phyloP scores from a whole-genome alignment of 345 rosid genomes.

The Camelina sativa region DNA sequence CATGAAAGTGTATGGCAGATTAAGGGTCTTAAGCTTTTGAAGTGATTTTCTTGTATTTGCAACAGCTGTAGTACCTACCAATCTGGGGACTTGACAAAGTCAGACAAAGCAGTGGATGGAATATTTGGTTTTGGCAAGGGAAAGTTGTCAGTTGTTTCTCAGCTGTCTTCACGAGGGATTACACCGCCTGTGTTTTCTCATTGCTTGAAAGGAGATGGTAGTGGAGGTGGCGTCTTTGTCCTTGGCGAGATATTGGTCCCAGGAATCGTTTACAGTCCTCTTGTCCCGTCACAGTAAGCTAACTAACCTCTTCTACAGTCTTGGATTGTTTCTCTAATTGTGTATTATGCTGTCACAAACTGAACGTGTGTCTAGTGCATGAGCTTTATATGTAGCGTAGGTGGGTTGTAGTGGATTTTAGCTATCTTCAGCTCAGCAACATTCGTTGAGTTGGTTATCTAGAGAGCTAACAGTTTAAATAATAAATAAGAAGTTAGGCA shows the following conservation, averaged over 20 bases:
- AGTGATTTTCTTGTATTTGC: background rate
- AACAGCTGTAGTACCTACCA: conserved; percentile 93
- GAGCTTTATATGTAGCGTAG: conserved; percentile 5
- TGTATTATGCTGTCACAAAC: conserved; percentile 12
- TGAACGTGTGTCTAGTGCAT: conserved; percentile 1
- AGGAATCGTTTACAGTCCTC: conserved; percentile 87
- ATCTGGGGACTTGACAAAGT: conserved; percentile 80
- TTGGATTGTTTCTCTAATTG: conserved; percentile 15
- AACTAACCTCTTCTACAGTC: conserved; percentile 5
- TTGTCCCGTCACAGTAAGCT: conserved; percentile 82
- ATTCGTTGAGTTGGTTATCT: background rate
- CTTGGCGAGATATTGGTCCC: conserved; percentile 98
- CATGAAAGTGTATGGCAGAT: background rate
- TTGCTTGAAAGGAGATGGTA: conserved; percentile 90
- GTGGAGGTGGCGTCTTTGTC: conserved; percentile 94
- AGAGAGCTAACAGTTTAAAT: background rate
- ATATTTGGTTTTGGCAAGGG: conserved; percentile 98
- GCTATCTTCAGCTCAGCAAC: background rate
- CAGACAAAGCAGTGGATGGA: conserved; percentile 97
- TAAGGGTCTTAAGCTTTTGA: background rate
- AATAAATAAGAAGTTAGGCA: too few species aligned
- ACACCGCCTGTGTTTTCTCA: conserved; percentile 92
- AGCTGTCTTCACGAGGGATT: conserved; percentile 76
- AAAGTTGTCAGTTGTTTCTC: conserved; percentile 82
- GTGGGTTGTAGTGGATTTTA: conserved; percentile 10